phyloP scores from a whole-genome alignment of 345 rosid species.

The Sisymbrium irio region DNA sequence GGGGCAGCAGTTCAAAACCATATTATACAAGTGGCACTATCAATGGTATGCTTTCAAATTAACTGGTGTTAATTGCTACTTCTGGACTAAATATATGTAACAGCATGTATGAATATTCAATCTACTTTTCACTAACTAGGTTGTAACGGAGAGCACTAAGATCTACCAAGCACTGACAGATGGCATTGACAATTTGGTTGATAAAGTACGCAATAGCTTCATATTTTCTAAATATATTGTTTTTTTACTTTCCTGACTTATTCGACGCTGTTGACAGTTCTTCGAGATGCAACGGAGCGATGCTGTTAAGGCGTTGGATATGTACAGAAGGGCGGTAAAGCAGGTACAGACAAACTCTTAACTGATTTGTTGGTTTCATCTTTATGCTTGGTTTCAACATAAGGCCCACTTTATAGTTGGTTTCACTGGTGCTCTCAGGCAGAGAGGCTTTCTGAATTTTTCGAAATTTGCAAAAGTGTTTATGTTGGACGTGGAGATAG shows the following conservation, averaged over 20 bases:
- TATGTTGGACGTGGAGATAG: constrained; percentile 81
- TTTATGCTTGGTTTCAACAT: background rate
- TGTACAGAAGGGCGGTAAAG: constrained; percentile 82
- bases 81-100: background rate
- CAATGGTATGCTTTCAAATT: constrained; percentile 57
- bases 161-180: constrained; percentile 85
- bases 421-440: constrained; percentile 55
- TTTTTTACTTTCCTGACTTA: background rate
- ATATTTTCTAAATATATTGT: background rate
- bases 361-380: background rate
- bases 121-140: constrained; percentile 41
- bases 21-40: constrained; percentile 81
- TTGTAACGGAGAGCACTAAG: constrained; percentile 85
- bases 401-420: background rate
- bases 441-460: constrained; percentile 89
- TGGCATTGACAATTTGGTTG: constrained; percentile 85
- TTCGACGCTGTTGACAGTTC: constrained; percentile 51
- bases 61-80: background rate
- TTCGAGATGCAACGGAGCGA: constrained; percentile 93
- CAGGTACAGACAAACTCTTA: constrained; percentile 56
- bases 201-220: constrained; percentile 59
- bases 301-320: constrained; percentile 77
- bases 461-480: constrained; percentile 83
- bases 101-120: background rate
- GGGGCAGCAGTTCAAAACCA: constrained; percentile 85